Base-by-base conservation (phyloP, 2,329 filamentous ascomycete species). In the Pseudogymnoascus sp. region DNA sequence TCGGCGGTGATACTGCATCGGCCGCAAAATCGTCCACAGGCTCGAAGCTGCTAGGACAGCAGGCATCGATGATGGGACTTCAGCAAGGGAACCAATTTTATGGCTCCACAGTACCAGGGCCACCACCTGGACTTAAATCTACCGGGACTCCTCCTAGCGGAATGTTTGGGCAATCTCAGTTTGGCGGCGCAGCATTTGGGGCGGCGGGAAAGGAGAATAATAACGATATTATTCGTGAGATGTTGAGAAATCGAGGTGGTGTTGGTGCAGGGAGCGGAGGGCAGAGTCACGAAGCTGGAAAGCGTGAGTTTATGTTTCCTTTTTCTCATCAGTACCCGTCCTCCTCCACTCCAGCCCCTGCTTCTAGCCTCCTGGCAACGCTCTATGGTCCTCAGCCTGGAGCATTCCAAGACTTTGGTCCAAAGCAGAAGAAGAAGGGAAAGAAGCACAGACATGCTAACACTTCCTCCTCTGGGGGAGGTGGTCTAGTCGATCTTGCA, bases 401-500 rank as follows among this genome's bases (percentile, higher is more conserved):
- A 81, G 85, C 86, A 79, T 91, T 90, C 81, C 89, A 92, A 86
- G 92, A 96, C 76, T 87, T 88, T 80, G 89, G 89, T 80, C 88
- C 90, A 81, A 95, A 96, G 87, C 92, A 95, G 86, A 96, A 96
- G 88, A 97, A 96, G 86, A 96, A 96, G 91, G 92, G 92, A 83
- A 97, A 96, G 87, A 97, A 97, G 91, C 93, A 97, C 85, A 95
- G 92, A 87, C 92, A 97, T 88, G 93, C 92, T 94, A 96, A 97
- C 91, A 97, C 93, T 93, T 96, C 92, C 90, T 97, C 93, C 87
- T 96, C 92, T 86, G 89, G 89, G 83, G 92, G 92, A 86, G 90
- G 91, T 90, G 92, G 90, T 83, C 86, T 97, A 93, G 92, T 95
- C 82, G 92, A 97, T 95, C 91, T 96, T 92, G 91, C 90, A 84